Conservation (phyloP, 2,329 filamentous ascomycete genomes). For the Ilyonectria robusta region DNA sequence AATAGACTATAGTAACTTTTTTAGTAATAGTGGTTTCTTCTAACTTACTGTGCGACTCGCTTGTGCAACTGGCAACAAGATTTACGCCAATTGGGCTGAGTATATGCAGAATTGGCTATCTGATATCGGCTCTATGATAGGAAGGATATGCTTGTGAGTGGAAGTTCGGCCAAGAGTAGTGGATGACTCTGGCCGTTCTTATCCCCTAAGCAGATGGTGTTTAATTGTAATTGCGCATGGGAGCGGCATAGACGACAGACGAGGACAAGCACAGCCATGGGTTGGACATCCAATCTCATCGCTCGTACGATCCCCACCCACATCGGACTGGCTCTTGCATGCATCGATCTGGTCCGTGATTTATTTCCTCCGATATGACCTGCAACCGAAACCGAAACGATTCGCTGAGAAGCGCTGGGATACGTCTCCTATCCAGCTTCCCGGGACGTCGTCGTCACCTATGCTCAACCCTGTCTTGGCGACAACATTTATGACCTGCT, state of each 20-base stretch:
- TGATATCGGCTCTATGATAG: no score
- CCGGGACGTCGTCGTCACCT: not conserved
- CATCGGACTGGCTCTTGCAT: not conserved
- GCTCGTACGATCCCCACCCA: constrained; percentile 18
- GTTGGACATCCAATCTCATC: constrained; percentile 19
- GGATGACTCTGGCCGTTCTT: no score
- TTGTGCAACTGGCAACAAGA: no score
- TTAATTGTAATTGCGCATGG: not conserved
- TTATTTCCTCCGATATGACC: not conserved
- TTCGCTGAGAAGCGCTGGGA: not conserved
- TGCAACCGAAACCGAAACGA: not conserved
- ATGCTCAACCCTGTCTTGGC: not conserved
- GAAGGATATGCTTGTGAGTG: no score
- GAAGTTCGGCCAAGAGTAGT: no score
- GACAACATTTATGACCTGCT: not conserved
- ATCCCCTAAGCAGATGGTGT: no score
- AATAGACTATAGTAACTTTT: no score
- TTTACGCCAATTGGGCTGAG: no score
- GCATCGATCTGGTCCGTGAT: not conserved
- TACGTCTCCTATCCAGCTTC: not conserved
- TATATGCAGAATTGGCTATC: no score
- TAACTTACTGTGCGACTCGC: no score
- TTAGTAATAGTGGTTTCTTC: no score
- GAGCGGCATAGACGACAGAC: not conserved
- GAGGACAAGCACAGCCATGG: not conserved